These are phyloP conservation scores for Xylariales sp. DNA, from an alignment of 2,329 filamentous ascomycete species.

Conservation along the genomic window DNA sequence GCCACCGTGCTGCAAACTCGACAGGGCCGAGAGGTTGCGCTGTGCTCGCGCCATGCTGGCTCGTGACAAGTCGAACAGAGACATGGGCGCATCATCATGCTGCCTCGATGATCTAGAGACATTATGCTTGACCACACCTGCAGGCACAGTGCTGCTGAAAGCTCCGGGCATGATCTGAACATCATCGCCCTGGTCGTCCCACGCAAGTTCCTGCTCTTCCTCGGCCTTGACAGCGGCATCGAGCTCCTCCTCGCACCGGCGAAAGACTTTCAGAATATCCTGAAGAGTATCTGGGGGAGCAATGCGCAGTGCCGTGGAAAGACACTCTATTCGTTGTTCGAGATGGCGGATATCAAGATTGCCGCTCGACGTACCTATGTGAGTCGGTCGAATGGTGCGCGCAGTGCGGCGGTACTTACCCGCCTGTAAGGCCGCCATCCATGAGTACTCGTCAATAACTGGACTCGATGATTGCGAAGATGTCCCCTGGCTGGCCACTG, in stretches of 20 bases:
- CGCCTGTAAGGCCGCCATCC: conserved; percentile 75
- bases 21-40: conserved; percentile 52
- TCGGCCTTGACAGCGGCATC: conserved; percentile 63
- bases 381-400: conserved; percentile 50
- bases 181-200: conserved; percentile 66
- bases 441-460: conserved; percentile 62
- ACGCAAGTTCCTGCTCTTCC: conserved; percentile 63
- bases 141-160: conserved; percentile 35
- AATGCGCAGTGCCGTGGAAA: conserved; percentile 70
- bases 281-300: conserved; percentile 67
- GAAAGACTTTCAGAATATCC: conserved; percentile 71
- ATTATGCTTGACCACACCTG: conserved; percentile 19
- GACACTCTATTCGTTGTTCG: conserved; percentile 76
- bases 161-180: conserved; percentile 51
- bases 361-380: conserved; percentile 55
- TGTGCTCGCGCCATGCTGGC: conserved; percentile 57
- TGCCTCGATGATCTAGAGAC: conserved; percentile 28
- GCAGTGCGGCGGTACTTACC: conserved; percentile 64
- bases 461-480: conserved; percentile 13
- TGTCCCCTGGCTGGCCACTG: conserved; percentile 19
- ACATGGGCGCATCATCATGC: conserved; percentile 54
- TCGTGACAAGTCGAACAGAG: conserved; percentile 59
- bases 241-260: conserved; percentile 74
- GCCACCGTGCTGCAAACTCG: conserved; percentile 41
- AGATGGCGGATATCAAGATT: conserved; percentile 65